Evolutionary conservation across 345 rosid genomes (phyloP), one percentile per base, ranked within the genome.

Genomic region (Geranium brycei): DNA sequence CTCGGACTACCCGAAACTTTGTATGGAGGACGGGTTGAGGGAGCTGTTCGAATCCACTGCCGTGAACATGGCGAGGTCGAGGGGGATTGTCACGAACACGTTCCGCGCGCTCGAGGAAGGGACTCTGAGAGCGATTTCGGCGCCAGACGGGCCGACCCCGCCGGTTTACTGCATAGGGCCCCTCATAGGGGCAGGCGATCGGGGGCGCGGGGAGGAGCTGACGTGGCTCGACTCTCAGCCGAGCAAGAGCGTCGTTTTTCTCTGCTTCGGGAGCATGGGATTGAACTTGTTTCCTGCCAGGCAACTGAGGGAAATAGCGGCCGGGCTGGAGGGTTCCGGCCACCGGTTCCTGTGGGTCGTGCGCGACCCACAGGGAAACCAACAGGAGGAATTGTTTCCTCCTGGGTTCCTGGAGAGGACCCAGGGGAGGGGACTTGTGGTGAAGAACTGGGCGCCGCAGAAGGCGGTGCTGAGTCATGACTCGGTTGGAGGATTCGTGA

Each of bases 231-330:
- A 66, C 16, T 57, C 31, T 56, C 69, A 66, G 57, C 69, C 69
- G 7, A 38, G 35, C 32, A 14, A 23, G 61, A 35, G 62, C 19
- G 63, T 66, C 17, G 55, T 66, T 28, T 66, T 58, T 35, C 13
- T 66, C 32, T 66, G 69, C 61, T 66, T 66, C 15, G 69, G 69
- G 31, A 66, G 69, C 56, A 11, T 12, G 62, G 69, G 69, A 57
- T 32, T 28, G 51, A 23, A 23, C 41, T 1, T 35, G 41, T 58
- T 66, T 62, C 58, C 69, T 13, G 61, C 55, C 4, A 13, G 4
- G 10, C 68, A 66, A 17, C 28, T 66, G 56, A 66, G 58, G 69
- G 63, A 66, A 53, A 66, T 59, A 56, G 69, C 69, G 18, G n/a
- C 31, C 8, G 69, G 69, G 17, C 38, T 66, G 57, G 69, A 66